Evolutionary conservation across 148 eudicot species (phyloP), one percentile per base, ranked within the genome.

Genomic region (Diospyros kaki): DNA sequence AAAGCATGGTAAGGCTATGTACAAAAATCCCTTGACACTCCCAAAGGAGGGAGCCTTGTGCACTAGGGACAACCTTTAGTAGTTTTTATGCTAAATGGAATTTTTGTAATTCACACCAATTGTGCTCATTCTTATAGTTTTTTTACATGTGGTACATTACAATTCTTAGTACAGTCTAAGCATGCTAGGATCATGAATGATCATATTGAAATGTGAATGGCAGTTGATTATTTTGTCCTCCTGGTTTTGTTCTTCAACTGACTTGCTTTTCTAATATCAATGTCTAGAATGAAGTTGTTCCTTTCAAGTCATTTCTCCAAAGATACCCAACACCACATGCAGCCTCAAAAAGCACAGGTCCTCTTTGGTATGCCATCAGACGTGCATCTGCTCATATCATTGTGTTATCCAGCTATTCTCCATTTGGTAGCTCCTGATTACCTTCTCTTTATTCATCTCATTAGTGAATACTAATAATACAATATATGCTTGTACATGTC

Each of bases 321-420:
- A 85, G 98, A 82, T 92, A 90, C 66, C 75, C 87, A 55, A 92
- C 98, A 59, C 98, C 98, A 51, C 86, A 83, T 87, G 76, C 74
- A 60, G 90, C 98, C 55, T 85, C 89, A 53, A 71, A 74, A 71
- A 92, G 98, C 90, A 90, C 76, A 79, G 74, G 64, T 80, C 94
- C 97, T 79, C 86, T 92, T 68, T 94, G 98, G 98, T 94, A 94
- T 82, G 87, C 96, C 48, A 65, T 92, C 54, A 89, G 96, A 65
- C 91, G 96, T 76, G 98, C 94, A 75, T 92, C 98, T 71, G 98
- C 97, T 67, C 98, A 94, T 80, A 82, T 94, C 13, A 92, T 94
- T 76, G 96, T 92, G 75, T 83, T 94, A 46, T 92, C 98, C 76
- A 90, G 91, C 84, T 94, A 94, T 80, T 92, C 98, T 75, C 90